phyloP scores from a whole-genome alignment of 768 basidiomycete genomes.

The Candolleomyces aberdarensis region DNA sequence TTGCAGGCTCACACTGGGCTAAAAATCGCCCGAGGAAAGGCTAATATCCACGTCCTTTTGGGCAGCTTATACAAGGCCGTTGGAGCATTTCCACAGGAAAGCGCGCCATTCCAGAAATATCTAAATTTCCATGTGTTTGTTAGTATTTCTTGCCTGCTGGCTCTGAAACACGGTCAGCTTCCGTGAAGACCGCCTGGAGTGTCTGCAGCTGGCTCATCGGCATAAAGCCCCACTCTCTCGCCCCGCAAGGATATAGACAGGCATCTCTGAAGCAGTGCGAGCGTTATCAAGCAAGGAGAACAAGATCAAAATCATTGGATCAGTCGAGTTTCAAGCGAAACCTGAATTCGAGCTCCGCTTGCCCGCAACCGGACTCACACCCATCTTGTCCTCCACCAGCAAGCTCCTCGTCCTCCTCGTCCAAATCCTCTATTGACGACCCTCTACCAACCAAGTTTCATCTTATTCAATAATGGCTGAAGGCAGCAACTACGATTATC shows the following conservation, averaged over 20 bases:
- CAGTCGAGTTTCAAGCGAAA: not conserved
- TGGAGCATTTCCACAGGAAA: too few relatives aligned
- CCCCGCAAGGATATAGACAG: not conserved
- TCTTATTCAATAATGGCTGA: slow-evolving; percentile 63
- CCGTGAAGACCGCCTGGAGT: not conserved
- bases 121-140: not conserved
- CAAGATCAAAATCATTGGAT: not conserved
- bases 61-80: too few relatives aligned
- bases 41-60: too few relatives aligned
- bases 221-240: not conserved
- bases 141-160: not conserved
- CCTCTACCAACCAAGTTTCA: slow-evolving; percentile 6
- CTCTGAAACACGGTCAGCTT: too few relatives aligned
- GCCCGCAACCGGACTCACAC: not conserved
- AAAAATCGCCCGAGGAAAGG: too few relatives aligned
- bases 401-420: not conserved
- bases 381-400: slow-evolving; percentile 1
- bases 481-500: slow-evolving; percentile 95
- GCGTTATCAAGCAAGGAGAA: not conserved
- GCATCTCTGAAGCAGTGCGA: not conserved
- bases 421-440: slow-evolving; percentile 17
- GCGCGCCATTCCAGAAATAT: not conserved
- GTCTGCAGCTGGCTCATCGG: not conserved
- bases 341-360: not conserved
- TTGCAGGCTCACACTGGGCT: too few relatives aligned